These are phyloP conservation scores for Exophiala alcalophila DNA, from an alignment of 2,329 filamentous ascomycete genomes.

Conservation along the genomic window DNA sequence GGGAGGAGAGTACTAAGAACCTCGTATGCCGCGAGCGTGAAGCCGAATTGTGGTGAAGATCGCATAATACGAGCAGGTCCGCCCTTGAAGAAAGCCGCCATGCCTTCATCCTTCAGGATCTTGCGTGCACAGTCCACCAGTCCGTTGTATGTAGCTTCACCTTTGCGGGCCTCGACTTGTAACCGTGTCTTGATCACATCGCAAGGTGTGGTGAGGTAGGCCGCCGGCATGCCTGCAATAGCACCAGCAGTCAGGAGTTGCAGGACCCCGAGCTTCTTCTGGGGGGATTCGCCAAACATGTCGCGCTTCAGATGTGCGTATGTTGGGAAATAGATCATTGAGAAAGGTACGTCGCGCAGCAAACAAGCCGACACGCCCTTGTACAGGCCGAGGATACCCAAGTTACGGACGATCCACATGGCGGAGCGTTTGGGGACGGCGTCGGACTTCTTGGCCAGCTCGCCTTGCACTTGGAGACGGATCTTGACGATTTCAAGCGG, in stretches of 20 bases:
- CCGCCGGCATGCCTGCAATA: conserved; percentile 86
- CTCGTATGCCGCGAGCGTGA: conserved; percentile 94
- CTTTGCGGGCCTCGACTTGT: conserved; percentile 95
- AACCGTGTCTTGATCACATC: conserved; percentile 99
- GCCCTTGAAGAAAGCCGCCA: conserved; percentile 97
- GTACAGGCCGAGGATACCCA: conserved; percentile 91
- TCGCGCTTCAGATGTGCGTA: conserved; percentile 94
- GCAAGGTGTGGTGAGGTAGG: conserved; percentile 93
- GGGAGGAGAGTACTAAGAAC: conserved; percentile 79
- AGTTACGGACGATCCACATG: conserved; percentile 95
- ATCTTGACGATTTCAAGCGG: conserved; percentile 99
- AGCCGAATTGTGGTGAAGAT: conserved; percentile 95
- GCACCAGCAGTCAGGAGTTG: conserved; percentile 93
- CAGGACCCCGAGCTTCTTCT: conserved; percentile 82
- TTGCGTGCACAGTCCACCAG: conserved; percentile 81
- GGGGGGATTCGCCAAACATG: conserved; percentile 77
- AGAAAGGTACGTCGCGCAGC: conserved; percentile 94
- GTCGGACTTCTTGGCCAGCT: conserved; percentile 83
- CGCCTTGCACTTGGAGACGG: conserved; percentile 92
- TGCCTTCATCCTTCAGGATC: conserved; percentile 85
- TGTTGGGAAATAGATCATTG: conserved; percentile 96
- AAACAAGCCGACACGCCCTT: conserved; percentile 94
- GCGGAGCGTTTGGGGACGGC: conserved; percentile 83
- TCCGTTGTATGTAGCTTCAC: conserved; percentile 81
- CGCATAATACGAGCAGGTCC: conserved; percentile 91